These are phyloP conservation scores for Populus simonii DNA, from an alignment of 345 rosid genomes.

Conservation along the genomic window DNA sequence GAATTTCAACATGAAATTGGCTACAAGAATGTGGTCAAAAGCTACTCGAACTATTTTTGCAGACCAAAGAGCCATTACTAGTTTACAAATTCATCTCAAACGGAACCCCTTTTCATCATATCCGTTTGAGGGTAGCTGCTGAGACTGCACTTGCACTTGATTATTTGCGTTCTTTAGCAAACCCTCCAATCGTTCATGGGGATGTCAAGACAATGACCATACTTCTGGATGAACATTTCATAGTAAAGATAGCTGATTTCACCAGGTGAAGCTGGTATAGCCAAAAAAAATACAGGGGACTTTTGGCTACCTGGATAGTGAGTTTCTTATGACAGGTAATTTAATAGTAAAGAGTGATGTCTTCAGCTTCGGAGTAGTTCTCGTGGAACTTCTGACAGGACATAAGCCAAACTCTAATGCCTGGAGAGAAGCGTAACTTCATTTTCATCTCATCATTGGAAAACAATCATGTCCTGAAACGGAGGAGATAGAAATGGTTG, in stretches of 20 bases:
- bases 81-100: not conserved
- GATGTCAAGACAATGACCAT: conserved; percentile 8
- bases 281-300: not conserved
- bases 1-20: conserved; percentile 19
- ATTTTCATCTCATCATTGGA: conserved; percentile 14
- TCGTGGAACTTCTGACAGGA: conserved; percentile 5
- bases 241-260: conserved; percentile 19
- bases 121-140: conserved; percentile 7
- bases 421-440: not conserved
- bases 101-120: conserved; percentile 6
- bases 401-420: conserved; percentile 3
- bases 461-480: not conserved
- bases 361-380: too few species aligned
- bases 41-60: conserved; percentile 14
- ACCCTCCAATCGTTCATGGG: conserved; percentile 27
- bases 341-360: too few species aligned
- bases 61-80: not conserved
- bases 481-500: not conserved
- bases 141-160: conserved; percentile 19
- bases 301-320: too few species aligned
- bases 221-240: not conserved
- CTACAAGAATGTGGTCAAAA: conserved; percentile 19
- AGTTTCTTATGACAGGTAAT: too few species aligned
- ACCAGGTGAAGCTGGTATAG: not conserved
- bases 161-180: conserved; percentile 20